These are phyloP conservation scores for Cystofilobasidium macerans DNA, from an alignment of 768 basidiomycete genomes.

Conservation along the genomic window DNA sequence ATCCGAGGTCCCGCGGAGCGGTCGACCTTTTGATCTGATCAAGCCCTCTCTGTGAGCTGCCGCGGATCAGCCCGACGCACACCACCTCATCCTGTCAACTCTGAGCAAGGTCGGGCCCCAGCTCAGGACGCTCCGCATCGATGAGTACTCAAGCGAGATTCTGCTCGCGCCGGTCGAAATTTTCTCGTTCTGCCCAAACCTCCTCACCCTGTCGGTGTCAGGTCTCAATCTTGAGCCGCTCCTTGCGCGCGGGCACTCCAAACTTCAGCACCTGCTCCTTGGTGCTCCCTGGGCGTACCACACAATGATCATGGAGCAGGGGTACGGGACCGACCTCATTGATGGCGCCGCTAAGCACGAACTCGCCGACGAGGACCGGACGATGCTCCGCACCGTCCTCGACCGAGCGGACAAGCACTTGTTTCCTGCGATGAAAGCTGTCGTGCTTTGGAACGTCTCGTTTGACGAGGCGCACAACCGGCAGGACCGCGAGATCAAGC, in stretches of 20 bases:
- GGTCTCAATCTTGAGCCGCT: conserved; percentile 11
- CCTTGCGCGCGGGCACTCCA: not conserved
- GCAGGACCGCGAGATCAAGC: not conserved
- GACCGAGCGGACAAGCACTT: not conserved
- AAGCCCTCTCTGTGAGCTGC: too few relatives aligned
- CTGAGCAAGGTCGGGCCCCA: conserved; percentile 10
- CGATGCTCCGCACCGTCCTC: not conserved
- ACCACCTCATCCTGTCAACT: conserved; percentile 14
- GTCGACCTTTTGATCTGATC: too few relatives aligned
- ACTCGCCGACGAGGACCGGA: conserved; percentile 14
- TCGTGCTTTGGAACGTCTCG: conserved; percentile 19
- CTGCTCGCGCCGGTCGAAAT: conserved; percentile 13
- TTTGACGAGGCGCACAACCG: conserved; percentile 7
- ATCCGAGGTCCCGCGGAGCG: not conserved
- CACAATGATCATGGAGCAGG: not conserved
- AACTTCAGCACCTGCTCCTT: conserved; percentile 5
- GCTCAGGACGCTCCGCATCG: conserved; percentile 15
- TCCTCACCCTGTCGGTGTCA: conserved; percentile 12
- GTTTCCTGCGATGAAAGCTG: conserved; percentile 6
- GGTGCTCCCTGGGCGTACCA: conserved; percentile 23
- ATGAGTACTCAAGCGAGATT: conserved; percentile 16
- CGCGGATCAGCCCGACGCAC: conserved; percentile 4
- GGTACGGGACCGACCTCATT: not conserved
- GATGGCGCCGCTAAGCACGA: too few relatives aligned
- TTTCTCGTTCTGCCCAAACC: conserved; percentile 16